A percentile compares a stretch with the other conserved stretches of the same genome.
Conservation (phyloP, 768 basidiomycete species). For the Pulveroboletus sp. region DNA sequence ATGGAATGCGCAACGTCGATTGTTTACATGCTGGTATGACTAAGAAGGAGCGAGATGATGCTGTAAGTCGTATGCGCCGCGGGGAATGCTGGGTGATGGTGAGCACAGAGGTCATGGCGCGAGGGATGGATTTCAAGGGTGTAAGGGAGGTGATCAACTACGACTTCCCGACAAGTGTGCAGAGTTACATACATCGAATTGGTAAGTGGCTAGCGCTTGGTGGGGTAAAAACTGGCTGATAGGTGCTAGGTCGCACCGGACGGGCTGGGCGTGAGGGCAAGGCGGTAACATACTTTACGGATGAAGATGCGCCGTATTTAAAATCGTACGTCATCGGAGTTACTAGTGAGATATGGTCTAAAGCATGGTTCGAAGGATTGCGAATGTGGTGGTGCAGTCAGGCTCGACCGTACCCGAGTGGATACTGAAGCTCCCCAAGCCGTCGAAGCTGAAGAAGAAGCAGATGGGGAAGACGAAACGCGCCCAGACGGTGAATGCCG, state of each 20-base stretch:
- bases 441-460: conserved; percentile 83
- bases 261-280: conserved; percentile 90
- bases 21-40: conserved; percentile 90
- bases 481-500: conserved; percentile 69
- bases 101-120: conserved; percentile 95
- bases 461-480: conserved; percentile 85
- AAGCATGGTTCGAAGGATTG: conserved; percentile 56
- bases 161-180: conserved; percentile 93
- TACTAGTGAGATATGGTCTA: conserved; percentile 5
- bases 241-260: conserved; percentile 77
- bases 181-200: conserved; percentile 95
- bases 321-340: conserved; percentile 61
- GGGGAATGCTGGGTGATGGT: conserved; percentile 96
- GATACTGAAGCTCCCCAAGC: conserved; percentile 93
- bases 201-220: conserved; percentile 42
- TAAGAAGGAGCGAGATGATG: conserved; percentile 83
- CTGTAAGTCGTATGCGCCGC: conserved; percentile 77
- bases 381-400: conserved; percentile 92
- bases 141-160: conserved; percentile 94
- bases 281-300: conserved; percentile 94
- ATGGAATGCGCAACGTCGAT: conserved; percentile 79
- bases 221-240: conserved; percentile 3
- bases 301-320: conserved; percentile 88
- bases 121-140: conserved; percentile 98
- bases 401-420: conserved; percentile 91